A percentile compares a stretch with the other conserved stretches of the same genome.
phyloP scores from a whole-genome alignment of 352 stramenopile genomes.

The Halophytophthora batemanensis region DNA sequence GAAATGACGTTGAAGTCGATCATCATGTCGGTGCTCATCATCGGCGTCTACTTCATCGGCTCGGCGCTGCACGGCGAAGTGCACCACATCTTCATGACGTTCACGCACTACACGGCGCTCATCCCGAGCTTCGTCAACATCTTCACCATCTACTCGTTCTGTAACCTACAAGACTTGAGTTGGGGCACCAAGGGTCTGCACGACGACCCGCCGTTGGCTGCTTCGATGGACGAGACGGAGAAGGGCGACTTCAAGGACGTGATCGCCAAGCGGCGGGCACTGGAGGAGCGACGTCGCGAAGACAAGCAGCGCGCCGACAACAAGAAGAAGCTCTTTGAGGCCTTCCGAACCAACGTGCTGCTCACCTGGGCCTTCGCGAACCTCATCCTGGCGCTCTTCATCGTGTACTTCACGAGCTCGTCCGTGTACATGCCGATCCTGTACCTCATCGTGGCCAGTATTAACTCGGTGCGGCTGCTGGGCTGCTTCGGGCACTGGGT shows the following conservation, averaged over 20 bases:
- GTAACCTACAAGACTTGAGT: conserved; percentile 85
- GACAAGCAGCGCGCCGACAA: conserved; percentile 51
- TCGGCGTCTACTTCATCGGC: conserved; percentile 85
- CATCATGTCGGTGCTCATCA: conserved; percentile 58
- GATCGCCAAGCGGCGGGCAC: conserved; percentile 63
- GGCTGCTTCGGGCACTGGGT: conserved; percentile 72
- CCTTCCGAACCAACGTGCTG: conserved; percentile 82
- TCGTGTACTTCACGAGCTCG: conserved; percentile 62
- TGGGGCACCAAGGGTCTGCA: conserved; percentile 82
- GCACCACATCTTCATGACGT: conserved; percentile 83
- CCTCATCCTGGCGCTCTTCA: conserved; percentile 72
- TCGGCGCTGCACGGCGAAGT: conserved; percentile 74
- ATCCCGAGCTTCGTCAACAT: conserved; percentile 90
- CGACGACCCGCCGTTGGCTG: conserved; percentile 46
- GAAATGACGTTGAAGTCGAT: conserved; percentile 49
- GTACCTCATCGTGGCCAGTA: conserved; percentile 61
- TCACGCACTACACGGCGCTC: conserved; percentile 85
- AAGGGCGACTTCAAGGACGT: conserved; percentile 86
- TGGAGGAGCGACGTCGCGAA: conserved; percentile 69
- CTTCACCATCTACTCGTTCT: conserved; percentile 90
- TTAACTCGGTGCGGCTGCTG: conserved; percentile 67
- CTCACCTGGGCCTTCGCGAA: conserved; percentile 81
- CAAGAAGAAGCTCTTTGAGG: conserved; percentile 77
- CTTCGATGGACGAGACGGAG: conserved; percentile 48
- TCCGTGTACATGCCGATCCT: conserved; percentile 63